These are phyloP conservation scores for Exobasidium cylindrosporum DNA, from an alignment of 1,284 basidiomycete species.

Conservation along the genomic window DNA sequence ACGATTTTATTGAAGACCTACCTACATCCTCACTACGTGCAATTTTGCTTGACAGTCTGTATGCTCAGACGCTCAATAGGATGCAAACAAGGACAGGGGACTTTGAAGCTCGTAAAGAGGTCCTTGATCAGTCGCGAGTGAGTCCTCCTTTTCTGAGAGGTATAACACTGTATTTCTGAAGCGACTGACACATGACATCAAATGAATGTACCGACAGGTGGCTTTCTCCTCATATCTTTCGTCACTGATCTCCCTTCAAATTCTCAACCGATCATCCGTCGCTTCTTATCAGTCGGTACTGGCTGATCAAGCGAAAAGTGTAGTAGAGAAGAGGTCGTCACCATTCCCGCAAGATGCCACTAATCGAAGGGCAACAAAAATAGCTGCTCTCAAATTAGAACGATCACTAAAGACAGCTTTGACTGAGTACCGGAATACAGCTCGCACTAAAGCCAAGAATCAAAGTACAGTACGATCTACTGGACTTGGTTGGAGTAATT, in stretches of 20 bases:
- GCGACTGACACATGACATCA: neutral
- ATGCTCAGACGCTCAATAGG: slow-evolving; percentile 11
- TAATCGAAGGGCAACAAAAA: slow-evolving; percentile 36
- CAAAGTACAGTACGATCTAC: neutral
- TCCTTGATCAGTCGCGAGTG: slow-evolving; percentile 11
- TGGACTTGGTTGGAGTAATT: neutral
- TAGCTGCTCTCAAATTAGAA: slow-evolving; percentile 42
- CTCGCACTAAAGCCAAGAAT: slow-evolving; percentile 11
- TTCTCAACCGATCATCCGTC: neutral
- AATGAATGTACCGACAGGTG: neutral
- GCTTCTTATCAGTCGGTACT: neutral
- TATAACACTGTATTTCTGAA: neutral
- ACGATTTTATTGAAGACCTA: slow-evolving; percentile 18
- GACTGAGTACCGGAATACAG: slow-evolving; percentile 29
- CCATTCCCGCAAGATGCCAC: slow-evolving; percentile 8
- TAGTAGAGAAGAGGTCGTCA: neutral
- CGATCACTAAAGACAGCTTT: slow-evolving; percentile 30
- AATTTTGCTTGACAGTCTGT: slow-evolving; percentile 10
- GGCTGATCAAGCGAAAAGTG: neutral
- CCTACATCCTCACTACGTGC: slow-evolving; percentile 14
- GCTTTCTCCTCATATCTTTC: neutral
- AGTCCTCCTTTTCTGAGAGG: neutral
- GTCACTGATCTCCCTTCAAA: neutral
- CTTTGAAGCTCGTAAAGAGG: neutral
- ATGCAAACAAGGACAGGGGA: slow-evolving; percentile 13